These are phyloP conservation scores for Colletotrichum sidae DNA, from an alignment of 2,329 filamentous ascomycete genomes.

Conservation along the genomic window DNA sequence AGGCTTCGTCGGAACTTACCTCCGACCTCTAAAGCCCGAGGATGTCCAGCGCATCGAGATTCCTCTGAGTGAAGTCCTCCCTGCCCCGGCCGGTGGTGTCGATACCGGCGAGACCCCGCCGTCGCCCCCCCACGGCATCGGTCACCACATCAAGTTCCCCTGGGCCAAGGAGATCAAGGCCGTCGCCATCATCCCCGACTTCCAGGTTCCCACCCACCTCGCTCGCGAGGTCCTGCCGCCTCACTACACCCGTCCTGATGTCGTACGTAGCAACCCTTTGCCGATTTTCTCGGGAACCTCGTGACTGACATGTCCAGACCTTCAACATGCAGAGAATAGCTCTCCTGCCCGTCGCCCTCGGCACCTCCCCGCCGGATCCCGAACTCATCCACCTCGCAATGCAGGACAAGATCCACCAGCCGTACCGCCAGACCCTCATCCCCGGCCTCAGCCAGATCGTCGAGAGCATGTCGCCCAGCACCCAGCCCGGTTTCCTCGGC, in stretches of 20 bases:
- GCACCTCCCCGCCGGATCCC: conserved; percentile 89
- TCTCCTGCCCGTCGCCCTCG: conserved; percentile 88
- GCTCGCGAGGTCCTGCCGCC: conserved; percentile 87
- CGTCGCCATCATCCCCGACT: conserved; percentile 94
- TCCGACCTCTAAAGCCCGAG: conserved; percentile 90
- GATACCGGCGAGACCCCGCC: conserved; percentile 91
- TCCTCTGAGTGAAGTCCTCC: conserved; percentile 91
- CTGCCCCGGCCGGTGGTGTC: conserved; percentile 87
- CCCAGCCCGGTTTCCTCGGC: conserved; percentile 88
- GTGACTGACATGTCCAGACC: conserved; percentile 50
- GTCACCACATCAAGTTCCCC: conserved; percentile 94
- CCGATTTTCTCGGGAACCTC: conserved; percentile 5
- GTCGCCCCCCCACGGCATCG: conserved; percentile 90
- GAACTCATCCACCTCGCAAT: conserved; percentile 97
- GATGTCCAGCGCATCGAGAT: conserved; percentile 94
- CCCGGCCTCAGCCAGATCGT: conserved; percentile 93
- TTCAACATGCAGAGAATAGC: conserved; percentile 97
- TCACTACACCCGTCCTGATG: conserved; percentile 82
- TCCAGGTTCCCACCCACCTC: conserved; percentile 94
- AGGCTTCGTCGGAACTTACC: conserved; percentile 95
- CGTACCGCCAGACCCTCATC: conserved; percentile 91
- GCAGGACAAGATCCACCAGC: conserved; percentile 99
- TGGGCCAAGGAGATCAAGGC: conserved; percentile 98
- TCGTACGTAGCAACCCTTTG: conserved; percentile 67
- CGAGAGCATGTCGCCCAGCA: conserved; percentile 87